Evolutionary conservation across 2,329 filamentous ascomycete genomes (phyloP).

Genomic region (Dothideomycetes sp.): DNA sequence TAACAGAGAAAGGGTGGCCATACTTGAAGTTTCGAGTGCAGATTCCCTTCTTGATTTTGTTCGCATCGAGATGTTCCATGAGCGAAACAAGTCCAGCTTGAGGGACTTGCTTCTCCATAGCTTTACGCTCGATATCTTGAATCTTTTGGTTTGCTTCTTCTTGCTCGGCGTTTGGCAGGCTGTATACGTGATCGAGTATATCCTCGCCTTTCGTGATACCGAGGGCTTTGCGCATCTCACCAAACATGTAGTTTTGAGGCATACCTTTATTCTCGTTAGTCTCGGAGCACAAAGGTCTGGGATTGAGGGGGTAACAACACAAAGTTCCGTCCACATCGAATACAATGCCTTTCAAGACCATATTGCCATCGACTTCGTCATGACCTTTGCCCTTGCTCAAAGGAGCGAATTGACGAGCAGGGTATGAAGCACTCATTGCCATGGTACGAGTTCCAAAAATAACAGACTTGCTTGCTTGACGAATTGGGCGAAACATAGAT

Average conservation of each 20-base stretch:
- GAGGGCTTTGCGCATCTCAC: constrained; percentile 69
- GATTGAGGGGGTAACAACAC: constrained; percentile 53
- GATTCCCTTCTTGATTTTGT: constrained; percentile 65
- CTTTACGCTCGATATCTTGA: constrained; percentile 66
- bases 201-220: constrained; percentile 64
- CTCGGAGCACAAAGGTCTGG: not conserved
- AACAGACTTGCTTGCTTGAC: too few relatives aligned
- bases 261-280: constrained; percentile 45
- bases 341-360: constrained; percentile 50
- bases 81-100: constrained; percentile 70
- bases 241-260: constrained; percentile 94
- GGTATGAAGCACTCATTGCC: not conserved
- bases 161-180: constrained; percentile 52
- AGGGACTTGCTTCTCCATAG: constrained; percentile 70
- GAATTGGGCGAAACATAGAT: too few relatives aligned
- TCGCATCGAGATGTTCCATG: constrained; percentile 71
- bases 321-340: constrained; percentile 96
- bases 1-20: not conserved
- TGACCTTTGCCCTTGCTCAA: constrained; percentile 29
- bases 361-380: constrained; percentile 23
- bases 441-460: too few relatives aligned
- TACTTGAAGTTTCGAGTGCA: constrained; percentile 90
- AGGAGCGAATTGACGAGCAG: constrained; percentile 41
- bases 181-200: constrained; percentile 81
- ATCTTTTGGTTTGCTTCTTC: constrained; percentile 60